A percentile compares a stretch with the other conserved stretches of the same genome.
Conservation (phyloP, 805 yeast genomes). For the Teunomyces funiuensis region DNA sequence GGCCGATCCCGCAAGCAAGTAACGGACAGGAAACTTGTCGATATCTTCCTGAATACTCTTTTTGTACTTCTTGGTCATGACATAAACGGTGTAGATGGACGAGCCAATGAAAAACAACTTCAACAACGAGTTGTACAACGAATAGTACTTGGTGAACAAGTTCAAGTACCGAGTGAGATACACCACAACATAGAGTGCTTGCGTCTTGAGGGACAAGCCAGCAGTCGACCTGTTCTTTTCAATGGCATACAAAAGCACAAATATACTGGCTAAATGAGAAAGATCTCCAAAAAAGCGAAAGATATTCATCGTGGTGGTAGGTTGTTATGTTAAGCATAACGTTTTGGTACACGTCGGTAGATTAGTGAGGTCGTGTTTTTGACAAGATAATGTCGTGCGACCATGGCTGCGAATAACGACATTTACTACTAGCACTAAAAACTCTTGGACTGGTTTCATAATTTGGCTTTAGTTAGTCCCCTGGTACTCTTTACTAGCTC, state of each 20-base stretch:
- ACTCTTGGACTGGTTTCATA: too few species aligned
- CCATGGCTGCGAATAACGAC: background rate
- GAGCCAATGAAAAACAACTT: conserved; percentile 78
- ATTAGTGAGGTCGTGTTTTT: too few species aligned
- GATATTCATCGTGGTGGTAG: conserved; percentile 33
- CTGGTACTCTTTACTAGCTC: background rate
- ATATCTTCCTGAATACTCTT: conserved; percentile 60
- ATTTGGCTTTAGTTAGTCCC: too few species aligned
- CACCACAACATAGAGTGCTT: conserved; percentile 71
- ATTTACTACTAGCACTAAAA: too few species aligned
- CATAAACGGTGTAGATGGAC: conserved; percentile 69
- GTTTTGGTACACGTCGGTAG: background rate
- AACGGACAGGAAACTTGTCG: conserved; percentile 71
- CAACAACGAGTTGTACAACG: conserved; percentile 77
- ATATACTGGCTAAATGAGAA: conserved; percentile 77
- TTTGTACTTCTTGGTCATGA: conserved; percentile 64
- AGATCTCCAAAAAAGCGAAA: conserved; percentile 63
- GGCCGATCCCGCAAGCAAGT: conserved; percentile 62
- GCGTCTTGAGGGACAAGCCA: conserved; percentile 90
- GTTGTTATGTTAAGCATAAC: too few species aligned
- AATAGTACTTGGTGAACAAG: conserved; percentile 53
- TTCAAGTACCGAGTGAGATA: conserved; percentile 74
- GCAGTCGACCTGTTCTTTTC: conserved; percentile 60
- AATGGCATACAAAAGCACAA: conserved; percentile 73
- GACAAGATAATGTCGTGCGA: background rate